Conservation (phyloP, 2,329 filamentous ascomycete species). For the Colletotrichum eremochloae region DNA sequence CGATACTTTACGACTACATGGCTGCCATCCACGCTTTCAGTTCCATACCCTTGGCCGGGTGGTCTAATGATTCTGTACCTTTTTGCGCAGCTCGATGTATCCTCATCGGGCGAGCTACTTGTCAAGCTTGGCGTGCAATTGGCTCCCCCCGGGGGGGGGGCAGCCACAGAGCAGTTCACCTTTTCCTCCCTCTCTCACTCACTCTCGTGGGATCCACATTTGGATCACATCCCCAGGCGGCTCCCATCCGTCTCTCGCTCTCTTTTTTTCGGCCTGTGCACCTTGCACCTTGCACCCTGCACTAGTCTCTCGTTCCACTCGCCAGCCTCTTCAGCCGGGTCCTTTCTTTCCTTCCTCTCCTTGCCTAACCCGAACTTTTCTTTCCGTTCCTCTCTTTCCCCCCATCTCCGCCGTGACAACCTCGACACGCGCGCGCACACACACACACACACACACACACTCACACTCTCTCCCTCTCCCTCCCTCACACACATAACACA, state of each 20-base stretch:
- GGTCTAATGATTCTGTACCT: conserved; percentile 5
- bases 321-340: conserved; percentile 40
- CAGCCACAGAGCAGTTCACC: conserved; percentile 36
- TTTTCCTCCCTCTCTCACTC: neutral
- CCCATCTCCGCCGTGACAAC: conserved; percentile 38
- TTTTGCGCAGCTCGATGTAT: conserved; percentile 15
- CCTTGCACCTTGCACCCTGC: conserved; percentile 24
- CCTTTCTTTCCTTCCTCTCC: conserved; percentile 35
- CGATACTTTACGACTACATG: conserved; percentile 25
- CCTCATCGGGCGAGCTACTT: conserved; percentile 24
- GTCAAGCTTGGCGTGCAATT: conserved; percentile 30
- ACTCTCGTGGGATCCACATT: conserved; percentile 10
- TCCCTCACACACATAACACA: conserved; percentile 11
- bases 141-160: conserved; percentile 27
- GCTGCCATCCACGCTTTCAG: neutral
- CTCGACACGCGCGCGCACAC: conserved; percentile 36
- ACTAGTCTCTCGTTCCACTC: conserved; percentile 39
- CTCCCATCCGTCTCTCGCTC: conserved; percentile 37
- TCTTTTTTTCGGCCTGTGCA: conserved; percentile 24
- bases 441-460: neutral
- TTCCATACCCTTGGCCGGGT: neutral
- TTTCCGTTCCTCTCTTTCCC: conserved; percentile 31
- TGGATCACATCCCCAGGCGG: conserved; percentile 33
- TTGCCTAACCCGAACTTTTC: conserved; percentile 34
- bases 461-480: too few species aligned